Evolutionary conservation across 2,329 filamentous ascomycete genomes (phyloP), one percentile per base, ranked within the genome.

Genomic region (Curvularia eragrostidis): DNA sequence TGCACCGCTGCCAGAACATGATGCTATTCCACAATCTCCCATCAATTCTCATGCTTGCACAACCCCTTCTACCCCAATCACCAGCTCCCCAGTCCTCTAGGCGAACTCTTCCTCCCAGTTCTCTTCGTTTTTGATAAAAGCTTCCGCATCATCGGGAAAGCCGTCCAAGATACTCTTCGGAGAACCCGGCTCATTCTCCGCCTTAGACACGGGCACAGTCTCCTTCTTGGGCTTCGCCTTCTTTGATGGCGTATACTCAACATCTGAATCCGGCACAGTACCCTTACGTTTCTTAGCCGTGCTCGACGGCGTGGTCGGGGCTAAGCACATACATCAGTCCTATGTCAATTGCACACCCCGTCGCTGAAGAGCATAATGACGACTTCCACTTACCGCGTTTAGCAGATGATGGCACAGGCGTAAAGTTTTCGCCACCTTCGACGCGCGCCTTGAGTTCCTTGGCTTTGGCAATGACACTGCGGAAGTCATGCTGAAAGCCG

Each of bases 401-500:
- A 44, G 52, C 59, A 12, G 24, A 13, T 1, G 70, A 61, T 9
- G 18, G n/a, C 7, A 74, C 69, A 0, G 71, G 34, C 15, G 48
- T 24, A 43, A 75, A 74, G 1, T 43, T 32, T 46, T 74, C 71
- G 41, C 68, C 72, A 1, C 38, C 26, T 2, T 70, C 68, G 4
- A 64, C 42, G 12, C 69, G 68, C n/a, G 52, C 51, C 53, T 71
- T 73, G 15, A 75, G 58, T 26, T 74, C 71, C 52, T 67, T 70
- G 36, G 71, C 67, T 48, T 66, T 69, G 38, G 65, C 53, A 0
- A 57, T 30, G 18, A 74, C 53, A 1, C 63, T 32, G 38, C 70
- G 69, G 47, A 75, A 70, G 18, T 67, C 53, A 39, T 75, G 71
- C 49, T 74, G 43, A 36, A 73, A 73, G 24, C 54, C 59, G 15